A percentile compares a stretch with the other conserved stretches of the same genome.
These are phyloP conservation scores for Fusarium graminum DNA, from an alignment of 2,329 filamentous ascomycete genomes.

Conservation along the genomic window DNA sequence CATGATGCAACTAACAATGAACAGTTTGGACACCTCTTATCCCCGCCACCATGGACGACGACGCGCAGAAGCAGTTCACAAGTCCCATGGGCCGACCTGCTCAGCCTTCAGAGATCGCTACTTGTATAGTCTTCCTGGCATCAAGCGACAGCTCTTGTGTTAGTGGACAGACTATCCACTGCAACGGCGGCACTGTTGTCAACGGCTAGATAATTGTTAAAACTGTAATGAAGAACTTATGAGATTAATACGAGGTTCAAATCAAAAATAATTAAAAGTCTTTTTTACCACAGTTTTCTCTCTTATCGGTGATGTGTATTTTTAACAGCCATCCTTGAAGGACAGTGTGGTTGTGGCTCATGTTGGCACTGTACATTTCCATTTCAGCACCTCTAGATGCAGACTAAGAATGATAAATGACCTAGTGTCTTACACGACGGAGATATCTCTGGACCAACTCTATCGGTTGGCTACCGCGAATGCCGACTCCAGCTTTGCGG, in stretches of 20 bases:
- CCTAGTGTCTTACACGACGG: background rate
- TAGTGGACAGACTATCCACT: conserved; percentile 75
- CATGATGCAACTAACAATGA: conserved; percentile 11
- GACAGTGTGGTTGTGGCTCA: background rate
- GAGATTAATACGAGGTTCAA: background rate
- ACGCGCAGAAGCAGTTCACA: conserved; percentile 79
- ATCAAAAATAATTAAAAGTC: background rate
- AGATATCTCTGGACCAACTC: background rate
- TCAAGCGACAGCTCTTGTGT: conserved; percentile 79
- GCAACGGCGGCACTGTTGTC: conserved; percentile 64
- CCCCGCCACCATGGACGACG: conserved; percentile 76
- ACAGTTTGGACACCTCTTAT: conserved; percentile 81
- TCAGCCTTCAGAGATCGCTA: conserved; percentile 85
- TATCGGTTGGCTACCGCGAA: background rate
- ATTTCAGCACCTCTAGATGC: background rate
- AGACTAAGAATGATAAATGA: background rate
- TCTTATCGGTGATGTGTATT: background rate
- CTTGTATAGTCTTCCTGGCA: conserved; percentile 85
- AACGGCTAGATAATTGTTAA: conserved; percentile 56
- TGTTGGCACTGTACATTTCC: background rate
- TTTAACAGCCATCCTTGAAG: background rate
- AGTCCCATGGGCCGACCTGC: conserved; percentile 81
- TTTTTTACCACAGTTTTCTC: background rate
- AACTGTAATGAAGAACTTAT: background rate
- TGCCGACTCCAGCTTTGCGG: background rate